phyloP scores from a whole-genome alignment of 176 grass and related monocot species.

The Alopecurus myosuroides region DNA sequence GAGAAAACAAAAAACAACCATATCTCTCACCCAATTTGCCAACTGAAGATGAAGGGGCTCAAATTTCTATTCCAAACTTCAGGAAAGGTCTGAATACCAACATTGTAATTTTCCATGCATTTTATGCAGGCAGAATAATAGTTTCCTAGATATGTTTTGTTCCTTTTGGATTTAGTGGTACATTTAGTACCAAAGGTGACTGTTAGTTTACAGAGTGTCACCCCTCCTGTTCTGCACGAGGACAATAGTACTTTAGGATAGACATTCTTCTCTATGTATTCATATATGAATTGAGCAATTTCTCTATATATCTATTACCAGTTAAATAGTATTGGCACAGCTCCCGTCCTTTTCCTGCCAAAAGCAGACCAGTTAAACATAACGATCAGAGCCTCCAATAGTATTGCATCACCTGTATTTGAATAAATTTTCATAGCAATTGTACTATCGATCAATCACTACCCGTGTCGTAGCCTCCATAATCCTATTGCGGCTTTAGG shows the following conservation, averaged over 20 bases:
- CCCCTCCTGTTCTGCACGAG: neutral
- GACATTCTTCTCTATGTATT: neutral
- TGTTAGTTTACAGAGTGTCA: neutral
- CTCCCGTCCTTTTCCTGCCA: neutral
- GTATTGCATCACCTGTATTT: neutral
- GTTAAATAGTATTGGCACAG: neutral
- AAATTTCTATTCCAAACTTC: conserved; percentile 36
- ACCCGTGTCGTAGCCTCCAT: neutral
- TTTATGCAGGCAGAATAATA: neutral
- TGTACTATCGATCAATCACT: neutral
- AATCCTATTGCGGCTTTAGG: neutral
- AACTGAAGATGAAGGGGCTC: conserved; percentile 32
- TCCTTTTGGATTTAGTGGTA: neutral
- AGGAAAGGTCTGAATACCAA: conserved; percentile 32
- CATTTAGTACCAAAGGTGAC: neutral
- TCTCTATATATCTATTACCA: neutral
- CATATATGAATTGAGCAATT: neutral
- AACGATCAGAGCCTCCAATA: neutral
- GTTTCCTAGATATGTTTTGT: neutral
- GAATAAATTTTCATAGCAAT: neutral
- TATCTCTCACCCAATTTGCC: conserved; percentile 28
- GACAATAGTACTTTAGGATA: neutral
- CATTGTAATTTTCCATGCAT: neutral
- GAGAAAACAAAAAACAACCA: conserved; percentile 19
- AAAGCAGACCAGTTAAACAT: neutral